Evolutionary conservation across 441 rosid species (phyloP).

Genomic region (Gossypium schwendimanii): DNA sequence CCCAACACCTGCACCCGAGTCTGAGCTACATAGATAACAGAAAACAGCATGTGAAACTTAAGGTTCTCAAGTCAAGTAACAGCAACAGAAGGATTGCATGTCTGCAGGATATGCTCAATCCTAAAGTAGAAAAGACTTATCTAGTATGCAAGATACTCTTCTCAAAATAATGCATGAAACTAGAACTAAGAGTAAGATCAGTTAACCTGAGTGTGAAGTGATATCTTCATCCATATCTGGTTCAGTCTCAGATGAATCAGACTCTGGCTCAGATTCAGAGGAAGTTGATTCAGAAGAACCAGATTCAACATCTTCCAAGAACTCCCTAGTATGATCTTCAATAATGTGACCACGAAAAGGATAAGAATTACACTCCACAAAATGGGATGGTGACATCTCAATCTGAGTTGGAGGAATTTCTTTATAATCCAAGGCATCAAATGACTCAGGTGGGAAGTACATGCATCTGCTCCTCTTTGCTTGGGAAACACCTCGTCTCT

Average conservation of each 20-base stretch:
- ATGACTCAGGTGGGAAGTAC: constrained; percentile 43
- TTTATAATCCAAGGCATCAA: constrained; percentile 48
- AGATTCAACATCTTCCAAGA: constrained; percentile 47
- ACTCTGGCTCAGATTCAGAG: constrained; percentile 56
- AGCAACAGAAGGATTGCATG: not conserved
- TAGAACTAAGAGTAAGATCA: constrained; percentile 11
- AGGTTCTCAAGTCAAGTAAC: not conserved
- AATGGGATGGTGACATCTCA: constrained; percentile 37
- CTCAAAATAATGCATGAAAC: constrained; percentile 12
- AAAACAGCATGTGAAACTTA: not conserved
- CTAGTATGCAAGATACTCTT: constrained; percentile 6
- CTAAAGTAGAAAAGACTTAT: not conserved
- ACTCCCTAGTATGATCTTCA: constrained; percentile 48
- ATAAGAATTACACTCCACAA: constrained; percentile 35
- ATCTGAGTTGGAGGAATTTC: constrained; percentile 35
- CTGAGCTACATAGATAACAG: not conserved
- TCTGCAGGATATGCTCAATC: not conserved
- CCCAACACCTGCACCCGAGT: not conserved
- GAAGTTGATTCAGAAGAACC: constrained; percentile 19
- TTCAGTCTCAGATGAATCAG: constrained; percentile 82
- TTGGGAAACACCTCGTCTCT: constrained; percentile 33
- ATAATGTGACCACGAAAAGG: constrained; percentile 34
- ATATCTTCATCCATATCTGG: constrained; percentile 61
- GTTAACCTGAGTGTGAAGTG: constrained; percentile 55
- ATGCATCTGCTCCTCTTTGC: constrained; percentile 56